Conservation (phyloP, 768 basidiomycete genomes). For the Boletus barrowsii region DNA sequence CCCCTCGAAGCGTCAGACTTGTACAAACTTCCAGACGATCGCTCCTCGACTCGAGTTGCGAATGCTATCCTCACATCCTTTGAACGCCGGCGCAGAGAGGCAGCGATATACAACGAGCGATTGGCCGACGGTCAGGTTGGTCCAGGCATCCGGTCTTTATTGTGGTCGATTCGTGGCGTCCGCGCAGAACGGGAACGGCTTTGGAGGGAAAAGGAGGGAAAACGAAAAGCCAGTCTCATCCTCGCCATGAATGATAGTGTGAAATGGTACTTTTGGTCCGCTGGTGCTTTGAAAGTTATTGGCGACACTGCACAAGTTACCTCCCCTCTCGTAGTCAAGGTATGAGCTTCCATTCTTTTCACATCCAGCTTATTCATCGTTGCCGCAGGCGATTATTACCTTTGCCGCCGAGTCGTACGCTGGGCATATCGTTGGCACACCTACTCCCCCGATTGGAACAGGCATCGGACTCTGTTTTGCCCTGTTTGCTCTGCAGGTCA, state of each 20-base stretch:
- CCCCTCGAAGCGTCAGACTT: slow-evolving; percentile 80
- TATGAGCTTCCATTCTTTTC: slow-evolving; percentile 24
- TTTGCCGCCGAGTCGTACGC: slow-evolving; percentile 64
- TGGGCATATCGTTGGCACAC: slow-evolving; percentile 39
- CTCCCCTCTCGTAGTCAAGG: slow-evolving; percentile 77
- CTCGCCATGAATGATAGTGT: slow-evolving; percentile 76
- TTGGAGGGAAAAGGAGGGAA: slow-evolving; percentile 66
- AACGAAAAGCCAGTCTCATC: slow-evolving; percentile 57
- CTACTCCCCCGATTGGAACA: slow-evolving; percentile 42
- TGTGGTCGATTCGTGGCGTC: slow-evolving; percentile 57
- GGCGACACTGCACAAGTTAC: slow-evolving; percentile 72
- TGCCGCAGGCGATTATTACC: slow-evolving; percentile 57
- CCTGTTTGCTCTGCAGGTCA: slow-evolving; percentile 65
- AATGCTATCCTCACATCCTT: slow-evolving; percentile 63
- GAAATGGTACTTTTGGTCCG: slow-evolving; percentile 76
- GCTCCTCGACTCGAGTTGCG: slow-evolving; percentile 59
- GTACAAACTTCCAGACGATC: slow-evolving; percentile 68
- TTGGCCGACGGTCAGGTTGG: slow-evolving; percentile 63
- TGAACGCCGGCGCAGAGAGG: slow-evolving; percentile 50
- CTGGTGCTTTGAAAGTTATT: slow-evolving; percentile 55
- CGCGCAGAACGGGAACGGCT: slow-evolving; percentile 52
- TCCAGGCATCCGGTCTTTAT: slow-evolving; percentile 50
- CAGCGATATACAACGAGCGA: slow-evolving; percentile 66
- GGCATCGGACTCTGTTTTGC: slow-evolving; percentile 77
- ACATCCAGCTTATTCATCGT: not conserved